phyloP scores from a whole-genome alignment of 1,284 basidiomycete genomes.

The Sporisorium scitamineum region DNA sequence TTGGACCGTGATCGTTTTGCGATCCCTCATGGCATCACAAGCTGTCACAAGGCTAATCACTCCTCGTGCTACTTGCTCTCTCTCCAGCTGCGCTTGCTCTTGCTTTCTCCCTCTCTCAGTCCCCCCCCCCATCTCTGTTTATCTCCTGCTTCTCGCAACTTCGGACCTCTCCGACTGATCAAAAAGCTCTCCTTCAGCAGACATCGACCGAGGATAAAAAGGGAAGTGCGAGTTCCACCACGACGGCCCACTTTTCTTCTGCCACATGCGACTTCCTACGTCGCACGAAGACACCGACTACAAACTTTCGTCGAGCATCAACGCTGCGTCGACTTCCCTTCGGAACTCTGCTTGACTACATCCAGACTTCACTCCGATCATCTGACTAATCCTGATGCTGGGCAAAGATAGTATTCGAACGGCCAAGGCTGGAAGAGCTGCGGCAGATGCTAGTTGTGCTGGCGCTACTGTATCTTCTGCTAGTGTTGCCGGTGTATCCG shows the following conservation, averaged over 20 bases:
- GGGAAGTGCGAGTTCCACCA: not conserved
- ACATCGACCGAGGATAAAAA: not conserved
- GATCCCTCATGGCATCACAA: not conserved
- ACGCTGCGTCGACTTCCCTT: not conserved
- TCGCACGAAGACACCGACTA: not conserved
- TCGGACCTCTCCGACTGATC: not conserved
- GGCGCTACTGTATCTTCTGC: not conserved
- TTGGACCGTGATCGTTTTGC: not conserved
- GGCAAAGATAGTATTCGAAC: not conserved
- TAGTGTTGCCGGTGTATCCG: not conserved
- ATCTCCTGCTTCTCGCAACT: not conserved
- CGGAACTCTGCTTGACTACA: not conserved
- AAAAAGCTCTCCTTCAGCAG: not conserved
- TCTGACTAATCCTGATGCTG: not conserved
- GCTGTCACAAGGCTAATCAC: constrained; percentile 16
- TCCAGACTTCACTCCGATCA: not conserved
- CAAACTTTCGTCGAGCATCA: not conserved
- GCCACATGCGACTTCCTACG: not conserved
- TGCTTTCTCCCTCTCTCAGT: not conserved
- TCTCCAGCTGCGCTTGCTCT: not conserved
- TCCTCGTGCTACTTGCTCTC: not conserved
- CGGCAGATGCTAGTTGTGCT: not conserved
- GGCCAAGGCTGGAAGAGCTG: not conserved
- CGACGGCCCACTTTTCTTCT: not conserved
- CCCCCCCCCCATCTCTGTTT: not conserved